A percentile compares a stretch with the other conserved stretches of the same genome.
Evolutionary conservation across 2,329 filamentous ascomycete genomes (phyloP).

Genomic region (Bertia moriformis): DNA sequence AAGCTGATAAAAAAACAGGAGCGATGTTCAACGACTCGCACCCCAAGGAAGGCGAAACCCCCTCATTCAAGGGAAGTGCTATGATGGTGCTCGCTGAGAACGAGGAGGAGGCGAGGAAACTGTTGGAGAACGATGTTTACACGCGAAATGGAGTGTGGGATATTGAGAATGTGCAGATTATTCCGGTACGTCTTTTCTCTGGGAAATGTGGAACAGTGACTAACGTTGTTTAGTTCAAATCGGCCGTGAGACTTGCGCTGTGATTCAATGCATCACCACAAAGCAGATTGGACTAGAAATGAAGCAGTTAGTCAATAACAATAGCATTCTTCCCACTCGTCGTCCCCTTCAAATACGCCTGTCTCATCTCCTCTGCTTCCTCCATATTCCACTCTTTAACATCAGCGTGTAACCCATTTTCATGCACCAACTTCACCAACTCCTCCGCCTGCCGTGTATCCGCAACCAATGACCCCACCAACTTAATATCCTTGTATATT

Average conservation of each 20-base stretch:
- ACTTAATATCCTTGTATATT: no score
- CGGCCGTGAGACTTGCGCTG: not conserved
- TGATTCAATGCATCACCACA: no score
- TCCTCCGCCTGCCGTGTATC: no score
- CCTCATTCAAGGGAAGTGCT: not conserved
- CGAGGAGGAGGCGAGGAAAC: slow-evolving; percentile 5
- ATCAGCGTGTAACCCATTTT: no score
- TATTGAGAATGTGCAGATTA: slow-evolving; percentile 9
- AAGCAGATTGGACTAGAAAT: not conserved
- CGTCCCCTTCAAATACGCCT: no score
- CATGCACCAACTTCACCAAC: no score
- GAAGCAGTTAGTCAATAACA: no score
- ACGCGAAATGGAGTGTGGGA: slow-evolving; percentile 9
- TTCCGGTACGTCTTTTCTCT: slow-evolving; percentile 5
- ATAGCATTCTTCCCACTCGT: no score
- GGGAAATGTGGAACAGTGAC: not conserved
- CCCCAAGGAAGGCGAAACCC: not conserved
- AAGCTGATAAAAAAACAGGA: not conserved
- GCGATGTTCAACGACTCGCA: not conserved
- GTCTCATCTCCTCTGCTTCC: no score
- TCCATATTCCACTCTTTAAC: no score
- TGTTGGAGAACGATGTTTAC: slow-evolving; percentile 8
- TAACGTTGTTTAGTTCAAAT: not conserved
- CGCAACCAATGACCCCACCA: no score
- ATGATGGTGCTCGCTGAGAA: not conserved